Evolutionary conservation across 352 stramenopile genomes (phyloP), one percentile per base, ranked within the genome.

Genomic region (Globisporangium polare): DNA sequence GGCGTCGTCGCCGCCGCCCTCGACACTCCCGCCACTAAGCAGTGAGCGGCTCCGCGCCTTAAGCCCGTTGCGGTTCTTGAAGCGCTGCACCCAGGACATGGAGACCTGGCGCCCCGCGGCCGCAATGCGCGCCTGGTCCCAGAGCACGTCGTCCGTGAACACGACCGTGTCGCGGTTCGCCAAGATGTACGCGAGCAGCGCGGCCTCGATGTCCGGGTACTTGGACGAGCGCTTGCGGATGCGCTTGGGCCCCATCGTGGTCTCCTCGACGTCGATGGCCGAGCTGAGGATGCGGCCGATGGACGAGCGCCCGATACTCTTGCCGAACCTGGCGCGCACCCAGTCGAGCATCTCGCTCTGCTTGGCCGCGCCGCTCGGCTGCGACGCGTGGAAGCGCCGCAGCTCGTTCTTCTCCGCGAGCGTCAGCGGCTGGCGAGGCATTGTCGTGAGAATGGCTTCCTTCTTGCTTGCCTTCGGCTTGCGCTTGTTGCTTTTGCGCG

Each of bases 31-130:
- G 53, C 53, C 39, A 24, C 20, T 50, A n/a, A 58, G 58, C 17
- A 55, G 47, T n/a, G 51, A 27, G 35, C 51, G 50, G n/a, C 51
- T 55, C 24, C 57, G 58, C 13, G 26, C 58, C 5, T 39, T 47
- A 15, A 64, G 29, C 5, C 49, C 49, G 39, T 64, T 55, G 33
- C 58, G 58, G 8, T 52, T 47, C 41, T 64, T 64, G 35, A 64
- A 64, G 58, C 58, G 58, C 58, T 64, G 58, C 17, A 64, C 43
- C 58, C 58, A 64, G 22, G 58, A 64, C 58, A 64, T 64, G 17
- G 58, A 64, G 35, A 64, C 58, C 39, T 24, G 35, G 8, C 51
- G 58, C 12, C 31, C 47, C 18, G 27, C 54, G 31, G 54, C 54
- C 5, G 42, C 54, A 5, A 52, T 20, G 20, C 49, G 46, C 37